phyloP scores from a whole-genome alignment of 495 filamentous ascomycete genomes.

The Cercophora samala region DNA sequence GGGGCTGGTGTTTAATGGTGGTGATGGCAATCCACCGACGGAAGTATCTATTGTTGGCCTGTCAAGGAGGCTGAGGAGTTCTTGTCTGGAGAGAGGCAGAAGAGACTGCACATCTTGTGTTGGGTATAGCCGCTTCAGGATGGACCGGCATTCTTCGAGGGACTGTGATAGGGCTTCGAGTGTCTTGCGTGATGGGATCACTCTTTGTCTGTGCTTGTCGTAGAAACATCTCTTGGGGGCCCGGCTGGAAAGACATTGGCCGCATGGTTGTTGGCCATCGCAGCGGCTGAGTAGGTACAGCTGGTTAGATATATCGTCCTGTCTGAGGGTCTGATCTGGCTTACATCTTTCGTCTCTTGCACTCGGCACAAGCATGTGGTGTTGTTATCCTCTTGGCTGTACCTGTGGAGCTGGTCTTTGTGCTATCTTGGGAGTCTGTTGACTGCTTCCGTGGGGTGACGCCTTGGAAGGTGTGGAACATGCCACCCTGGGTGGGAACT shows the following conservation, averaged over 20 bases:
- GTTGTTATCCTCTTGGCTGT: constrained; percentile 52
- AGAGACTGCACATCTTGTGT: constrained; percentile 51
- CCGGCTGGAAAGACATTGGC: constrained; percentile 55
- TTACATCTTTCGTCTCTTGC: constrained; percentile 58
- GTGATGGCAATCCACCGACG: constrained; percentile 42
- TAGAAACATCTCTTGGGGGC: constrained; percentile 58
- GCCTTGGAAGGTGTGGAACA: constrained; percentile 54
- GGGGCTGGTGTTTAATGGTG: constrained; percentile 42
- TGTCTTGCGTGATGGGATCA: constrained; percentile 58
- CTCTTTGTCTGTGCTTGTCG: constrained; percentile 57
- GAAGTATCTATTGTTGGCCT: constrained; percentile 40
- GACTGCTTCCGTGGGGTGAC: constrained; percentile 48
- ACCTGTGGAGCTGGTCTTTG: constrained; percentile 40
- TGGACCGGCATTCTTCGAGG: constrained; percentile 55
- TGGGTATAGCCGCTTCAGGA: constrained; percentile 54
- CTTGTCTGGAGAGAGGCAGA: constrained; percentile 49
- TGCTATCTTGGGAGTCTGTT: constrained; percentile 44
- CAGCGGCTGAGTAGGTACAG: constrained; percentile 44
- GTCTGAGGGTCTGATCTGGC: constrained; percentile 13
- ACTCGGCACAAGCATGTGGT: constrained; percentile 57
- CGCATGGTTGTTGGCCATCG: constrained; percentile 57
- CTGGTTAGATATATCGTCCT: constrained; percentile 25
- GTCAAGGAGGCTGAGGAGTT: constrained; percentile 51
- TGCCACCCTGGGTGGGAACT: constrained; percentile 49
- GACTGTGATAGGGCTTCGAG: constrained; percentile 56